Conservation (phyloP, 2,329 filamentous ascomycete genomes). For the Alternaria gansuensis region DNA sequence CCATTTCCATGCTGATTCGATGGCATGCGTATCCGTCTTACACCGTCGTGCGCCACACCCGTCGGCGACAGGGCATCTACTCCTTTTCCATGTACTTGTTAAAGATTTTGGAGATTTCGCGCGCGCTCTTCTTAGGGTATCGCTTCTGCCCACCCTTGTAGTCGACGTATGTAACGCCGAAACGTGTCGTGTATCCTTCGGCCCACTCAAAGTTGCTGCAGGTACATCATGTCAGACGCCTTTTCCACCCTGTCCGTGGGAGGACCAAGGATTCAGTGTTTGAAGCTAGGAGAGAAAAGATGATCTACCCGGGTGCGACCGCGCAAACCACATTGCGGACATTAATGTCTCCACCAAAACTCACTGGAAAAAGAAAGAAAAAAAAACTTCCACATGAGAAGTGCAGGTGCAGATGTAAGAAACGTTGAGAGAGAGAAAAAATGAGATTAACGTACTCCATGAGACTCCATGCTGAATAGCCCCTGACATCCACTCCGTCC, state of each 20-base stretch:
- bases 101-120: constrained; percentile 74
- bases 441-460: constrained; percentile 69
- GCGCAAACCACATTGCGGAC: constrained; percentile 7
- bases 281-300: constrained; percentile 21
- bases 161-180: constrained; percentile 85
- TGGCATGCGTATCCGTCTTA: constrained; percentile 19
- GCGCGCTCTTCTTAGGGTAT: constrained; percentile 84
- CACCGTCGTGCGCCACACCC: constrained; percentile 28
- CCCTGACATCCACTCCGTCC: constrained; percentile 80
- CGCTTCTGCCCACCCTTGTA: constrained; percentile 81
- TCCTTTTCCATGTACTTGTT: constrained; percentile 73
- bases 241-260: not conserved
- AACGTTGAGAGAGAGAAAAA: constrained; percentile 18
- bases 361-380: not conserved
- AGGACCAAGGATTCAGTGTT: constrained; percentile 18
- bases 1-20: constrained; percentile 13
- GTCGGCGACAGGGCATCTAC: constrained; percentile 34
- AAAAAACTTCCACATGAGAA: not conserved
- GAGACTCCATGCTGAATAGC: constrained; percentile 87
- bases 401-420: constrained; percentile 1
- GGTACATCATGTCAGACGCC: constrained; percentile 19
- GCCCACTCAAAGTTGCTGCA: constrained; percentile 85
- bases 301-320: constrained; percentile 5
- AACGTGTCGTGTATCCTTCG: constrained; percentile 88
- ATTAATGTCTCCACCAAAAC: constrained; percentile 5